Evolutionary conservation across 495 filamentous ascomycete species (phyloP).

Genomic region (Podospora didyma): DNA sequence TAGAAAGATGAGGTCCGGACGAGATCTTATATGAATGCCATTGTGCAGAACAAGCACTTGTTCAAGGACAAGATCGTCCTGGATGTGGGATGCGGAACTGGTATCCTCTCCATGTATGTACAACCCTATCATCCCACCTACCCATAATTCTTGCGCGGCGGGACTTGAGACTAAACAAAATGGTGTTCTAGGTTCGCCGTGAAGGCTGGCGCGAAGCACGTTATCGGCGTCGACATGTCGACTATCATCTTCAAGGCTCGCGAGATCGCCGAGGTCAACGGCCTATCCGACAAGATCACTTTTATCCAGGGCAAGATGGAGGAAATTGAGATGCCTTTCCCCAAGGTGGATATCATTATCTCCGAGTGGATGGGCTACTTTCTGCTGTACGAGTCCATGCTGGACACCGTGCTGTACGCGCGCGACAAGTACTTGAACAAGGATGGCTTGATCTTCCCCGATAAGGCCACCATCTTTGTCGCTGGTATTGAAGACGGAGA

Average conservation of each 20-base stretch:
- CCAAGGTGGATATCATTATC: slow-evolving; percentile 89
- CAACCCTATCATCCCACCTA: neutral
- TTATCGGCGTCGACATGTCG: slow-evolving; percentile 91
- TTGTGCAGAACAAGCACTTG: slow-evolving; percentile 87
- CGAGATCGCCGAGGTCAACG: slow-evolving; percentile 80
- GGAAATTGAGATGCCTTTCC: slow-evolving; percentile 74
- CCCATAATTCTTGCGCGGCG: neutral
- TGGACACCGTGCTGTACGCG: slow-evolving; percentile 87
- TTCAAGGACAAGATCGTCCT: slow-evolving; percentile 89
- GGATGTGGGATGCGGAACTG: slow-evolving; percentile 90
- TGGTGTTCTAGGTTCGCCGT: slow-evolving; percentile 65
- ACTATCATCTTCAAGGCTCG: slow-evolving; percentile 85
- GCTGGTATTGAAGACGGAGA: slow-evolving; percentile 85
- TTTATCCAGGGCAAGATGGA: slow-evolving; percentile 86
- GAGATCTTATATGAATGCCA: slow-evolving; percentile 90
- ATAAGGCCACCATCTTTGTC: slow-evolving; percentile 80
- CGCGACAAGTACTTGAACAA: slow-evolving; percentile 74
- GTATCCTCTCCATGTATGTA: slow-evolving; percentile 78
- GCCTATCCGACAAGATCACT: slow-evolving; percentile 73
- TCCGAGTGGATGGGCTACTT: slow-evolving; percentile 99
- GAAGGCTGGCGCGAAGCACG: slow-evolving; percentile 81
- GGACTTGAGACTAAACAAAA: neutral
- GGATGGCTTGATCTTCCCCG: slow-evolving; percentile 84
- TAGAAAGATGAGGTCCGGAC: slow-evolving; percentile 99
- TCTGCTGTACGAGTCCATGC: slow-evolving; percentile 90